Conservation (phyloP, 116 monocot species). For the Trichopus zeylanicus region DNA sequence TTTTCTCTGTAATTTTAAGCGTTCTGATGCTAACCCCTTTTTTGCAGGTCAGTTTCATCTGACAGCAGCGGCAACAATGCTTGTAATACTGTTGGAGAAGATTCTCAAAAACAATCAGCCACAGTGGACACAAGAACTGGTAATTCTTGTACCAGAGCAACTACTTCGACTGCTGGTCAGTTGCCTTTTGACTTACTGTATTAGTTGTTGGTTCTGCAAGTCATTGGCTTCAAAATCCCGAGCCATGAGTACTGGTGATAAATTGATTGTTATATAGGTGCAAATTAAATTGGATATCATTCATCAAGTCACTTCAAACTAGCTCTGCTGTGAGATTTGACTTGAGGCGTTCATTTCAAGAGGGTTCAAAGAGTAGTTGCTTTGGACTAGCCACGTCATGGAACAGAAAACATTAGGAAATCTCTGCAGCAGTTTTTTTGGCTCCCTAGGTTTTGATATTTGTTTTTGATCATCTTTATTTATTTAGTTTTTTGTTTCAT, state of each 20-base stretch:
- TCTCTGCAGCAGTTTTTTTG: no score
- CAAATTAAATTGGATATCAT: not conserved
- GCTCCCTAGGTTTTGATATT: no score
- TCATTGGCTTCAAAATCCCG: not conserved
- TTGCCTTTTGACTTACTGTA: not conserved
- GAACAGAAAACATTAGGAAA: no score
- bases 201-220: not conserved
- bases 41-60: conserved; percentile 15
- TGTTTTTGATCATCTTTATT: no score
- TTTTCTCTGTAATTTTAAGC: not conserved
- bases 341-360: not conserved
- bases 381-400: not conserved
- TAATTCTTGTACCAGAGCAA: not conserved
- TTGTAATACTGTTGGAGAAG: conserved; percentile 5
- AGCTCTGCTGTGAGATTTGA: not conserved
- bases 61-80: conserved; percentile 8
- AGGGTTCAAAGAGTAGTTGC: not conserved
- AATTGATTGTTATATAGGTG: not conserved
- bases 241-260: not conserved
- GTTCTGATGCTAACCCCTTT: not conserved
- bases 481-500: no score
- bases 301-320: not conserved
- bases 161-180: conserved; percentile 5
- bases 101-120: not conserved
- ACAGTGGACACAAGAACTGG: conserved; percentile 6